Base-by-base conservation (phyloP, 345 rosid genomes). In the Moricandia moricandioides region DNA sequence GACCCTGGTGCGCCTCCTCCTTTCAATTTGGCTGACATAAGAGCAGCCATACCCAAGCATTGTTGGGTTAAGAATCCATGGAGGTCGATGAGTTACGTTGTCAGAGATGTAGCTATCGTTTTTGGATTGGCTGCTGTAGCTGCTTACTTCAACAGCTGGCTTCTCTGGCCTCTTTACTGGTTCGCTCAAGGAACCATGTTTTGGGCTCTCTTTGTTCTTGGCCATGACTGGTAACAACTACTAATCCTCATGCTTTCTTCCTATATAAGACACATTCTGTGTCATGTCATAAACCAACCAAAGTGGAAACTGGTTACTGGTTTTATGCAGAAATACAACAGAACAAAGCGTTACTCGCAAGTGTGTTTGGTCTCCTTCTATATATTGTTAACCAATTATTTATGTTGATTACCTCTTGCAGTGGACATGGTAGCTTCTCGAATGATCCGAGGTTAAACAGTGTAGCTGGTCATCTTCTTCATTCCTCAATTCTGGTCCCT, bases 121-220 rank as follows among this genome's bases (percentile, higher is more conserved):
- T 77, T 88, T 5, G 90, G 89, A 12, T 79, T 92, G 73, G 96
- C 98, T 17, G 89, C 91, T 37, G 93, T 78, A 12, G 96, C 95
- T 74, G 83, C 89, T 75, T 83, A 79, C 54, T 73, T 87, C 65
- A 87, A 91, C 71, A 83, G 75, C 29, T 91, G 93, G 97, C 59
- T 80, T 49, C 86, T 85, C 78, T 93, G 98, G 98, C 98, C 97
- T 33, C 88, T 93, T 51, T 93, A 91, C 62, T 93, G 98, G 98
- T 35, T 80, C n/a, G 91, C 86, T 69, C 98, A 93, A 73, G 98
- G 97, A 40, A 93, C 98, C 37, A 93, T 93, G 97, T 93, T 91
- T 37, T 93, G 98, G 98, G 98, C 93, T 70, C 86, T 93, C 68
- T 93, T 93, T 82, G 98, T 93, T 81, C 97, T 93, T 29, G 97